phyloP scores from a whole-genome alignment of 2,329 filamentous ascomycete species.

The Diaporthe ampelina region DNA sequence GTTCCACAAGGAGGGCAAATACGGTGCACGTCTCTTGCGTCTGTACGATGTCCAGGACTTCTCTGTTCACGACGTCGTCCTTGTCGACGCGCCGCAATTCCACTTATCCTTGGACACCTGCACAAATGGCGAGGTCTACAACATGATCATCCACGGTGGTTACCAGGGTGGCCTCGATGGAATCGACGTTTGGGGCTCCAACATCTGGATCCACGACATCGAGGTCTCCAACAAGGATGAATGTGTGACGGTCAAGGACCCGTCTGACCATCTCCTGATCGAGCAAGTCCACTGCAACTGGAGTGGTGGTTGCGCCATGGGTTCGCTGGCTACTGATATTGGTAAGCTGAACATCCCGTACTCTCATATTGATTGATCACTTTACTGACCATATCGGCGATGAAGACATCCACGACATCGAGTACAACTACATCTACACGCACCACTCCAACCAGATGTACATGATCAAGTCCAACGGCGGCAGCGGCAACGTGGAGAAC shows the following conservation, averaged over 20 bases:
- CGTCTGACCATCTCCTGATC: constrained; percentile 67
- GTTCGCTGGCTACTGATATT: constrained; percentile 63
- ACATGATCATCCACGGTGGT: constrained; percentile 65
- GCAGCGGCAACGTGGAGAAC: constrained; percentile 65
- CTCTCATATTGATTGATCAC: no score
- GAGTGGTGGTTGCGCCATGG: constrained; percentile 67
- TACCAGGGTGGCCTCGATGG: constrained; percentile 68
- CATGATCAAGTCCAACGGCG: constrained; percentile 74
- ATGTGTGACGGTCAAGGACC: constrained; percentile 55
- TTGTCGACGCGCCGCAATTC: constrained; percentile 57
- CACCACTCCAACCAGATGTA: constrained; percentile 73
- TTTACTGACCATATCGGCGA: background rate
- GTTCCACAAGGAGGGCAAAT: constrained; percentile 53
- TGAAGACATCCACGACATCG: constrained; percentile 62
- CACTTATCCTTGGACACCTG: constrained; percentile 50
- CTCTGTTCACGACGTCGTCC: constrained; percentile 62
- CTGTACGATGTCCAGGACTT: constrained; percentile 59
- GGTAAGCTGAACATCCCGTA: constrained; percentile 38
- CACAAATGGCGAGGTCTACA: constrained; percentile 66
- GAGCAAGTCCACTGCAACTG: constrained; percentile 74
- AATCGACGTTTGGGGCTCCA: constrained; percentile 66
- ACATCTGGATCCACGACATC: constrained; percentile 71
- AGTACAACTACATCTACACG: constrained; percentile 71
- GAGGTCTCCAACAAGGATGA: constrained; percentile 75
- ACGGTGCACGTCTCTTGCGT: constrained; percentile 61